These are phyloP conservation scores for Phoma sp. DNA, from an alignment of 2,329 filamentous ascomycete genomes.

Conservation along the genomic window DNA sequence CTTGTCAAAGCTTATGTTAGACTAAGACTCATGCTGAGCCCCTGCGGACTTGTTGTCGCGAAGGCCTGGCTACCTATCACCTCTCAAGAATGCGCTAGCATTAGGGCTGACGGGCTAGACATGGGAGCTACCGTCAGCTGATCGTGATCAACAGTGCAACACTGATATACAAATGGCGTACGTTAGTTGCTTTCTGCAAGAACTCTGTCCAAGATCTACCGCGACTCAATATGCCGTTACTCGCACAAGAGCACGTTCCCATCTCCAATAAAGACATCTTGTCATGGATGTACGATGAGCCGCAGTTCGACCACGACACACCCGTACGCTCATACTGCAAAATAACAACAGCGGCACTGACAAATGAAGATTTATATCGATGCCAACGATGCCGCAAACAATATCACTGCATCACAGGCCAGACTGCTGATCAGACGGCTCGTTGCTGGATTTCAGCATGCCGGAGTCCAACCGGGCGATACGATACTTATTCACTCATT, in stretches of 20 bases:
- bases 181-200: too few species aligned
- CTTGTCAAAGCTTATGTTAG: too few species aligned
- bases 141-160: too few species aligned
- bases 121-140: too few species aligned
- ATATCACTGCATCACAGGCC: slow-evolving; percentile 56
- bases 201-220: too few species aligned
- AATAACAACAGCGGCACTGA: neutral
- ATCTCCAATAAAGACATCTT: slow-evolving; percentile 22
- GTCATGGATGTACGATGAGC: slow-evolving; percentile 19
- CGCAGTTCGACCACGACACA: slow-evolving; percentile 8
- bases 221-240: slow-evolving; percentile 25
- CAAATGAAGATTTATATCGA: slow-evolving; percentile 57
- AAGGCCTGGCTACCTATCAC: too few species aligned
- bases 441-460: slow-evolving; percentile 56
- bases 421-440: slow-evolving; percentile 55
- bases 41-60: too few species aligned
- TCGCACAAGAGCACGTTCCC: slow-evolving; percentile 15
- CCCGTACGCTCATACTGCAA: neutral
- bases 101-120: too few species aligned
- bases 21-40: too few species aligned
- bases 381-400: slow-evolving; percentile 51
- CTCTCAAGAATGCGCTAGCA: too few species aligned
- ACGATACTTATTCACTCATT: slow-evolving; percentile 61
- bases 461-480: slow-evolving; percentile 56
- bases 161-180: too few species aligned